A percentile compares a stretch with the other conserved stretches of the same genome.
These are phyloP conservation scores for Trichoderma erinaceum DNA, from an alignment of 495 filamentous ascomycete species.

Conservation along the genomic window DNA sequence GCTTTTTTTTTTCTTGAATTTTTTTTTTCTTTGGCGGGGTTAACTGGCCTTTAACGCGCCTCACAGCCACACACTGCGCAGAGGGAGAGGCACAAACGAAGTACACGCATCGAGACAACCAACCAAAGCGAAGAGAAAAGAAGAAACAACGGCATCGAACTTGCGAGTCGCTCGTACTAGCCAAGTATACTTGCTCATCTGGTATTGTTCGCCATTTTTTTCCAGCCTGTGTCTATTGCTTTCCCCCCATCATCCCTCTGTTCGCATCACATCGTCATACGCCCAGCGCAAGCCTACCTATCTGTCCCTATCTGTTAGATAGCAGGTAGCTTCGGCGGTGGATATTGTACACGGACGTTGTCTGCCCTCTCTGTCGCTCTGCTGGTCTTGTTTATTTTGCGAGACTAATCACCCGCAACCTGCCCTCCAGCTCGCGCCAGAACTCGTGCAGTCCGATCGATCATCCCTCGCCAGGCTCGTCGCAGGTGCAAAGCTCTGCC, in stretches of 20 bases:
- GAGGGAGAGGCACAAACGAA: background rate
- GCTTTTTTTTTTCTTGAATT: constrained; percentile 6
- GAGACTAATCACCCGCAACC: constrained; percentile 2
- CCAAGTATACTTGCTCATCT: background rate
- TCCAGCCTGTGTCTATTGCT: background rate
- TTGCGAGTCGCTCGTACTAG: background rate
- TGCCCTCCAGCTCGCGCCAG: background rate
- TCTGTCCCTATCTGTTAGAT: background rate
- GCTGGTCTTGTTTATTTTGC: background rate
- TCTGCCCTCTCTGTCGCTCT: background rate
- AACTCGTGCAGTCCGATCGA: background rate
- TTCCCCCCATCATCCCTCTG: background rate
- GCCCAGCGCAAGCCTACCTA: background rate
- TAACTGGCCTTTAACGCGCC: constrained; percentile 5
- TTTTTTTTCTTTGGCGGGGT: constrained; percentile 7
- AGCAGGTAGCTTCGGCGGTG: background rate
- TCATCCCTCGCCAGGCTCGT: background rate
- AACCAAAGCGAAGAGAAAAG: background rate
- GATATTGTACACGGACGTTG: background rate
- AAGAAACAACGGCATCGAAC: background rate
- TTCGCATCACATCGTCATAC: background rate
- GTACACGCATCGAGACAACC: background rate
- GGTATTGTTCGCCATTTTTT: background rate
- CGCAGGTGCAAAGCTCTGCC: background rate
- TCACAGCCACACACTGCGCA: background rate